Conservation (phyloP, 495 filamentous ascomycete genomes). For the Aspergillus cristatus region DNA sequence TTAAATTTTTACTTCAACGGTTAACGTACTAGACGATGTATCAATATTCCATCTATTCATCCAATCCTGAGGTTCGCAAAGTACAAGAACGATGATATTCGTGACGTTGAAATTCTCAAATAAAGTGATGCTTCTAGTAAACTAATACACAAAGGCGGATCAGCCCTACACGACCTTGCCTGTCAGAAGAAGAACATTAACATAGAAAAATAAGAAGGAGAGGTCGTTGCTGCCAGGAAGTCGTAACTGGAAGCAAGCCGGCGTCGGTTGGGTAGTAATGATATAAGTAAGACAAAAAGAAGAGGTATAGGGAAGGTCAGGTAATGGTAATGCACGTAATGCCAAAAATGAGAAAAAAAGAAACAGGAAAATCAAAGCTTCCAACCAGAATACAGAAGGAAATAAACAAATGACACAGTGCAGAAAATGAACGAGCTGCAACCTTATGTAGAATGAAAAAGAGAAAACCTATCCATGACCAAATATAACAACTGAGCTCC, state of each 20-base stretch:
- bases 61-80: too few species aligned
- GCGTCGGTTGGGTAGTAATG: conserved; percentile 8
- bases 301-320: conserved; percentile 4
- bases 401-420: conserved; percentile 24
- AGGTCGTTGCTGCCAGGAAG: conserved; percentile 24
- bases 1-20: too few species aligned
- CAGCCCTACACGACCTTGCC: conserved; percentile 12
- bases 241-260: conserved; percentile 27
- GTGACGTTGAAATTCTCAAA: conserved; percentile 12
- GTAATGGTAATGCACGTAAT: conserved; percentile 4
- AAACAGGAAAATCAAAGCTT: conserved; percentile 4
- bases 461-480: conserved; percentile 3
- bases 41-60: too few species aligned
- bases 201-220: conserved; percentile 13
- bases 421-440: conserved; percentile 20
- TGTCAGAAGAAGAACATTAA: conserved; percentile 19
- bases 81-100: too few species aligned
- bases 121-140: conserved; percentile 14
- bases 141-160: conserved; percentile 22
- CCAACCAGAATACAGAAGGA: conserved; percentile 12
- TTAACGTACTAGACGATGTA: too few species aligned
- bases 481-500: too few species aligned
- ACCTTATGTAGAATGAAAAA: neutral
- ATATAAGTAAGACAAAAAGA: conserved; percentile 13
- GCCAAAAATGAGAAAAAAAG: conserved; percentile 10